phyloP scores from a whole-genome alignment of 306 rosid species.

The Hippophae gyantsensis region DNA sequence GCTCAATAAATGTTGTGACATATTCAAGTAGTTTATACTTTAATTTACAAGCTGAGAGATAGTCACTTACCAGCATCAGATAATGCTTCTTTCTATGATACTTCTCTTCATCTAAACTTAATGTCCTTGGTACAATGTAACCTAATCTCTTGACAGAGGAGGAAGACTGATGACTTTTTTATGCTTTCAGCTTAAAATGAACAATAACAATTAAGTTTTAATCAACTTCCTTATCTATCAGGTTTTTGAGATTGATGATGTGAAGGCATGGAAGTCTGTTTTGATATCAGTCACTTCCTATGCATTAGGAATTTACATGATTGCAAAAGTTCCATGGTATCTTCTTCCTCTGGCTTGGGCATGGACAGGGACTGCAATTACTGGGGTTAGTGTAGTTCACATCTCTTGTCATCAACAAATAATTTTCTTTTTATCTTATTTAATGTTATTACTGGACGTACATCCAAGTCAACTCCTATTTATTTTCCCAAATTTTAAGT shows the following conservation, averaged over 20 bases:
- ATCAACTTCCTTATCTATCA: too few relatives aligned
- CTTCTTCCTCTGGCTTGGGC: slow-evolving; percentile 99
- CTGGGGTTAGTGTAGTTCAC: slow-evolving; percentile 70
- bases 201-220: too few relatives aligned
- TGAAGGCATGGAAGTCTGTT: slow-evolving; percentile 74
- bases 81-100: too few relatives aligned
- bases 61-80: too few relatives aligned
- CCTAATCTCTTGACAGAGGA: too few relatives aligned
- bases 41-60: too few relatives aligned
- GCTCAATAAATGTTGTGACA: too few relatives aligned
- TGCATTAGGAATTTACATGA: slow-evolving; percentile 69
- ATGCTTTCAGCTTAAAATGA: too few relatives aligned
- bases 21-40: too few relatives aligned
- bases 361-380: slow-evolving; percentile 94
- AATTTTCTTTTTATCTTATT: slow-evolving; percentile 2
- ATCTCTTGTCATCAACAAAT: slow-evolving; percentile 8
- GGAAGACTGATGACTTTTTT: too few relatives aligned
- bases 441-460: background rate
- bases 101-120: too few relatives aligned
- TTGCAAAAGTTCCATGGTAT: slow-evolving; percentile 92
- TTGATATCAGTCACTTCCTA: slow-evolving; percentile 75
- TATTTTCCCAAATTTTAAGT: slow-evolving; percentile 31
- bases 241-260: slow-evolving; percentile 26
- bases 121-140: too few relatives aligned
- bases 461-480: slow-evolving; percentile 21